Percentiles rank a stretch among this genome's conserved stretches.
These are phyloP conservation scores for Globisporangium camurandrum DNA, from an alignment of 352 stramenopile species.

Conservation along the genomic window DNA sequence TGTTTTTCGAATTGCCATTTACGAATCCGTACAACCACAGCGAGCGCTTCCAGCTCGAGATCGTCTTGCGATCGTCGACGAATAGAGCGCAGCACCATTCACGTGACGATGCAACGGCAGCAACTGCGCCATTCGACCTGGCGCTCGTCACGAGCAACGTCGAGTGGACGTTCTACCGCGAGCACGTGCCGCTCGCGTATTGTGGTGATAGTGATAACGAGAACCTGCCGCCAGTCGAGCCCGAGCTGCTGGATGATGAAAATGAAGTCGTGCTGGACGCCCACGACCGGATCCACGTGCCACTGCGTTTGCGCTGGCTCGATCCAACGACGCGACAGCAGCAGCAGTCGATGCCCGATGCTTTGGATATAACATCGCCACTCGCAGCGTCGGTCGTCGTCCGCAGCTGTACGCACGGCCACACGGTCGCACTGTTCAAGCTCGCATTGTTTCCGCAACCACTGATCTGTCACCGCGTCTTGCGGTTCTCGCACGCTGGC, in stretches of 20 bases:
- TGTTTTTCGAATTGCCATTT: constrained; percentile 89
- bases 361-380: no score
- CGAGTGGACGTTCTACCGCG: constrained; percentile 84
- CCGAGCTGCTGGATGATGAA: constrained; percentile 90
- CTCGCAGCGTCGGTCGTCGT: constrained; percentile 66
- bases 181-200: constrained; percentile 50
- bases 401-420: constrained; percentile 82
- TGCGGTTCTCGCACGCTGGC: constrained; percentile 55
- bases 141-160: constrained; percentile 67
- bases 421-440: constrained; percentile 87
- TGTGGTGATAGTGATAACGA: constrained; percentile 11
- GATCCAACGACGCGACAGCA: constrained; percentile 8
- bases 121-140: constrained; percentile 34
- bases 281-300: constrained; percentile 78
- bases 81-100: constrained; percentile 16
- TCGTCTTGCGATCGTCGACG: constrained; percentile 29
- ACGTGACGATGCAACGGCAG: background rate
- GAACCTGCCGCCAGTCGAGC: constrained; percentile 48
- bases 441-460: constrained; percentile 66
- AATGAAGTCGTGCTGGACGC: constrained; percentile 84
- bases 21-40: constrained; percentile 88
- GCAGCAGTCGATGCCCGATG: no score
- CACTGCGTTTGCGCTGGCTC: constrained; percentile 85
- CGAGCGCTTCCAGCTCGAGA: constrained; percentile 87
- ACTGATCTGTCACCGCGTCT: constrained; percentile 81